Conservation (phyloP, 1,284 basidiomycete species). For the Schizopora paradoxa region DNA sequence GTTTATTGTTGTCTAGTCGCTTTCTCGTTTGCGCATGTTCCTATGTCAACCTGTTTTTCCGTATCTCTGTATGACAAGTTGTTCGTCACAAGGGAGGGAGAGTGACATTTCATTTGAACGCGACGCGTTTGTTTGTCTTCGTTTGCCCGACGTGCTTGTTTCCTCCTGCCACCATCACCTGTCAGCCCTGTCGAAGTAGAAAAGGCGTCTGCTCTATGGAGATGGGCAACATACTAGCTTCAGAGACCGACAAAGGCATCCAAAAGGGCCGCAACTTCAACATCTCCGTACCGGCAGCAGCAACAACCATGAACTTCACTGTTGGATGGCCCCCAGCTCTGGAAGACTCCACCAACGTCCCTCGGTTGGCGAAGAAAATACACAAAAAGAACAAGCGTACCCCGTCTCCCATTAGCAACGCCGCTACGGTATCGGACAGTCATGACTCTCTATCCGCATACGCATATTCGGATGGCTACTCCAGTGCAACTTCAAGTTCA, state of each 20-base stretch:
- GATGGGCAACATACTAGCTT: no score
- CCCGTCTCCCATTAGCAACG: slow-evolving; percentile 9
- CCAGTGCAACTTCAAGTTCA: slow-evolving; percentile 6
- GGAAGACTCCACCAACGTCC: not conserved
- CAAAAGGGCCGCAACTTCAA: not conserved
- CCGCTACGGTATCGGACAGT: slow-evolving; percentile 11
- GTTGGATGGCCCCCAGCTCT: not conserved
- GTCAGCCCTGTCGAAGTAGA: no score
- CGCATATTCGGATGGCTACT: slow-evolving; percentile 4
- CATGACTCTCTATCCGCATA: not conserved
- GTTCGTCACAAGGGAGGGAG: not conserved
- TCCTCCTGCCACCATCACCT: not conserved
- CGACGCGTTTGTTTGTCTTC: not conserved
- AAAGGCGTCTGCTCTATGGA: no score
- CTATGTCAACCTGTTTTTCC: no score
- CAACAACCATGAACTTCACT: not conserved
- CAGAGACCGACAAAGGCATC: no score
- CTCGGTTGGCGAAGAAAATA: no score
- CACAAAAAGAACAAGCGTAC: no score
- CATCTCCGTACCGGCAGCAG: not conserved
- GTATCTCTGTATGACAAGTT: not conserved
- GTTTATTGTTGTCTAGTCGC: not conserved
- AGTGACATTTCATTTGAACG: not conserved
- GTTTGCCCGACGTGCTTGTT: not conserved
- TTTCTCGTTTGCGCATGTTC: not conserved